Base-by-base conservation (phyloP, 2,329 filamentous ascomycete species). In the Tolypocladium amazonense region DNA sequence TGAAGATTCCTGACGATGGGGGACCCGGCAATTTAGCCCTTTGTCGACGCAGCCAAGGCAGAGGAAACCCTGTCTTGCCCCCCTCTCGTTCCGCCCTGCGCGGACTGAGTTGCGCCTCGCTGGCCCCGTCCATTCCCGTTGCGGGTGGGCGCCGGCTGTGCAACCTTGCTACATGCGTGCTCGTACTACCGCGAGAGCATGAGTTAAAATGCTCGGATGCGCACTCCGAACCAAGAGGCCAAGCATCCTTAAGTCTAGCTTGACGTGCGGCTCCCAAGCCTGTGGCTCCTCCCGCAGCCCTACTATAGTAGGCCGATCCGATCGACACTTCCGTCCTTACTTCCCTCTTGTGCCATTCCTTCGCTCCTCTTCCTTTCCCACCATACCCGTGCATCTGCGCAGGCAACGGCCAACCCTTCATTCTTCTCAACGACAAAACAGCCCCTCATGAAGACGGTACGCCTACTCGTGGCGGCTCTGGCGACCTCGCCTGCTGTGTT, bases 401-500 rank as follows among this genome's bases (percentile, higher is more conserved):
- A 53, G 30, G 30, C 30, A 2, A 14, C 50, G 11, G 20, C 30
- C 27, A 30, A 53, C 50, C 1, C 18, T 35, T 20, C 5, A 1
- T 12, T 18, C 20, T 53, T 1, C 9, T 35, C 18, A 3, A 56
- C 54, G 20, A 23, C 54, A 12, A 56, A n/a, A 23, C 27, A 1
- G 33, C 18, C 35, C 55, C n/a, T 18, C 58, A 64, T 64, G 62
- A 61, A 55, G 59, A 11, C 57, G 18, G 18, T 50, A 14, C 38
- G 45, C 30, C 14, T 61, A 2, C 39, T 62, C 11, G 41, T 58
- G 23, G 45, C 39, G 25, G 57, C 60, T 30, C 27, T 57, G 53
- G 61, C 66, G 63, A 63, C 53, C 52, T 61, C 59, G 65, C 43
- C 50, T 66, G 38, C 45, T n/a, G 18, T 59, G 35, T 47, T 66